Conservation (phyloP, 306 rosid species). For the Gynostemma pentaphyllum region DNA sequence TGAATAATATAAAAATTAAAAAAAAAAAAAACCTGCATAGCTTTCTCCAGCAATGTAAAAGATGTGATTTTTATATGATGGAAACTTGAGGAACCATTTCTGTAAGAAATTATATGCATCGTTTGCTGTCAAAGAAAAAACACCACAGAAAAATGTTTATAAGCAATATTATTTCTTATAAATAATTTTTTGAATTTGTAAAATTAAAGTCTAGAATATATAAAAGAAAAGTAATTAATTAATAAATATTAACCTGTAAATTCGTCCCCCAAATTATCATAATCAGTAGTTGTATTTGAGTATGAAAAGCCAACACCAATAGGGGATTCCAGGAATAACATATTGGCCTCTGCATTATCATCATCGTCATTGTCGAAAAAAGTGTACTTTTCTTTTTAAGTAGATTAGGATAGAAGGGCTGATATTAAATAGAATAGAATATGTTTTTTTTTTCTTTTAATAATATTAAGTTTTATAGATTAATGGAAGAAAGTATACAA, state of each 20-base stretch:
- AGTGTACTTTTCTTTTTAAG: not conserved
- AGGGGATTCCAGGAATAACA: conserved; percentile 92
- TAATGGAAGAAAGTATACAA: not conserved
- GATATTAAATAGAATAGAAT: not conserved
- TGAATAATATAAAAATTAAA: not conserved
- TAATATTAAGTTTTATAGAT: not conserved
- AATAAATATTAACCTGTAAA: too few relatives aligned
- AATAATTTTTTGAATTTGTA: too few relatives aligned
- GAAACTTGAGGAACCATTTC: conserved; percentile 77
- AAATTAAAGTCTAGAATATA: too few relatives aligned
- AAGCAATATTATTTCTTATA: too few relatives aligned
- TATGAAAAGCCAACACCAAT: conserved; percentile 91
- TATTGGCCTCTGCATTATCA: conserved; percentile 58
- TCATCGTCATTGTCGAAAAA: too few relatives aligned
- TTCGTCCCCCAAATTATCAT: conserved; percentile 60
- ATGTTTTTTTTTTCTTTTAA: too few relatives aligned
- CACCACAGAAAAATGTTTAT: not conserved
- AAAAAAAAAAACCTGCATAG: conserved; percentile 46
- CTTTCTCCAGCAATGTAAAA: conserved; percentile 87
- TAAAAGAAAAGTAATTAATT: too few relatives aligned
- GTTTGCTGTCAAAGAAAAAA: conserved; percentile 37
- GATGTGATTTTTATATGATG: conserved; percentile 47
- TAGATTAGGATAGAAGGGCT: not conserved
- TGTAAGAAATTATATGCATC: conserved; percentile 69
- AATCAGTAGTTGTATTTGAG: conserved; percentile 71